Conservation (phyloP, 768 basidiomycete genomes). For the Mycena pura region DNA sequence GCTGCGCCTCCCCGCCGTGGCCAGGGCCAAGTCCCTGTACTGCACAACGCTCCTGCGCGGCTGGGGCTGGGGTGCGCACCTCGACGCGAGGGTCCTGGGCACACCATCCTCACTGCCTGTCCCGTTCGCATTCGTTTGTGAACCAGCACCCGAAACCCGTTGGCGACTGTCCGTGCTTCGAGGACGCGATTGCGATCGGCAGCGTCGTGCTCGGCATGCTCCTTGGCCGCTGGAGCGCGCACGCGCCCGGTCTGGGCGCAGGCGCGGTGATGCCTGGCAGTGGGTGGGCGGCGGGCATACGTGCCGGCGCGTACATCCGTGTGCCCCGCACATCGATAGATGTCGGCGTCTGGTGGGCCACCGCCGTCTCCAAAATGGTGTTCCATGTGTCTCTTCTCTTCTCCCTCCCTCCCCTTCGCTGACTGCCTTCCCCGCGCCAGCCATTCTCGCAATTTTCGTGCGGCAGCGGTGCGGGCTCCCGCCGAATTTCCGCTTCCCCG, state of each 20-base stretch:
- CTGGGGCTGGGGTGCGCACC: constrained; percentile 15
- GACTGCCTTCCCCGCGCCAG: no score
- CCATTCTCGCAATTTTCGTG: constrained; percentile 77
- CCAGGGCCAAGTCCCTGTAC: no score
- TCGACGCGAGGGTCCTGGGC: constrained; percentile 51
- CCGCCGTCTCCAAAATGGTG: constrained; percentile 50
- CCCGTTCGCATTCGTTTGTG: constrained; percentile 71
- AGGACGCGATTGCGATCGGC: constrained; percentile 94
- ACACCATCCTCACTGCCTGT: no score
- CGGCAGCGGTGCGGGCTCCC: constrained; percentile 90
- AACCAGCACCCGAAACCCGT: constrained; percentile 93
- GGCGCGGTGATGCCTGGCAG: constrained; percentile 46
- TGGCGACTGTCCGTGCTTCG: constrained; percentile 97
- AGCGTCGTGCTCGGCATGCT: constrained; percentile 81
- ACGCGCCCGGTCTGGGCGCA: no score
- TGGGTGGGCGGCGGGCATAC: not conserved
- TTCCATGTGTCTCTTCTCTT: no score
- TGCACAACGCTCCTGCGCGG: constrained; percentile 29
- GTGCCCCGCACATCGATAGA: constrained; percentile 47
- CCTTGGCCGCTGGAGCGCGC: constrained; percentile 74
- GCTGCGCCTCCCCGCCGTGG: not conserved
- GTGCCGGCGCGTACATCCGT: no score
- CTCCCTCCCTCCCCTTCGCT: no score
- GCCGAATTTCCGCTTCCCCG: constrained; percentile 79
- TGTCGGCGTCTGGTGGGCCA: constrained; percentile 54